Conservation (phyloP, 2,329 filamentous ascomycete genomes). For the Cryphonectria radicalis region DNA sequence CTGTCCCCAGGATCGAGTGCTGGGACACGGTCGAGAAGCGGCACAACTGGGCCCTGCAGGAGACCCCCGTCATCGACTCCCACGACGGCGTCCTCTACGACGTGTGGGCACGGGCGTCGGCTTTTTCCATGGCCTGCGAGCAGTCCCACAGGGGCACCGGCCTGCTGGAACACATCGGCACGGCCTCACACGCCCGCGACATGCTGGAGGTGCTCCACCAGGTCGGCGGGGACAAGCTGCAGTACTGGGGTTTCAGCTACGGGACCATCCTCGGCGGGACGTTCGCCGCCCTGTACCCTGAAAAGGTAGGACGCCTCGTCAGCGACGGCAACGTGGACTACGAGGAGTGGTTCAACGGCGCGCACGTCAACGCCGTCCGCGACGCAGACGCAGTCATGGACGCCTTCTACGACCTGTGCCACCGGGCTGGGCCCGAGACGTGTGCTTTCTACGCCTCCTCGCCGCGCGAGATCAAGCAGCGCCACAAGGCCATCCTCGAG, state of each 20-base stretch:
- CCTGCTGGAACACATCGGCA: conserved; percentile 48
- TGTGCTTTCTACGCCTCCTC: conserved; percentile 50
- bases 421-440: conserved; percentile 51
- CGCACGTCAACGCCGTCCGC: conserved; percentile 51
- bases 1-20: conserved; percentile 55
- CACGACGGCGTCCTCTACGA: conserved; percentile 52
- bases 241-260: conserved; percentile 61
- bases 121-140: conserved; percentile 50
- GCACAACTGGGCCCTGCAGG: conserved; percentile 49
- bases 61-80: conserved; percentile 50
- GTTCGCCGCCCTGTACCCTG: conserved; percentile 57
- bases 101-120: conserved; percentile 47
- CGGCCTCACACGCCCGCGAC: conserved; percentile 50
- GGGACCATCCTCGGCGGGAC: conserved; percentile 56
- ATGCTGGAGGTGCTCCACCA: conserved; percentile 52
- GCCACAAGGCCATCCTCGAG: conserved; percentile 46
- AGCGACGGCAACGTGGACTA: conserved; percentile 59
- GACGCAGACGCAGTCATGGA: conserved; percentile 59
- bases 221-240: conserved; percentile 47
- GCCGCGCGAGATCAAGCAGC: conserved; percentile 43
- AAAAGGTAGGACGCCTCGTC: conserved; percentile 53
- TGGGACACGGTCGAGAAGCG: conserved; percentile 50
- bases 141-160: conserved; percentile 40
- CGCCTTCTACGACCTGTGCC: conserved; percentile 59
- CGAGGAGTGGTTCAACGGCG: conserved; percentile 55